Base-by-base conservation (phyloP, 1,284 basidiomycete species). In the Vanrija sp. region DNA sequence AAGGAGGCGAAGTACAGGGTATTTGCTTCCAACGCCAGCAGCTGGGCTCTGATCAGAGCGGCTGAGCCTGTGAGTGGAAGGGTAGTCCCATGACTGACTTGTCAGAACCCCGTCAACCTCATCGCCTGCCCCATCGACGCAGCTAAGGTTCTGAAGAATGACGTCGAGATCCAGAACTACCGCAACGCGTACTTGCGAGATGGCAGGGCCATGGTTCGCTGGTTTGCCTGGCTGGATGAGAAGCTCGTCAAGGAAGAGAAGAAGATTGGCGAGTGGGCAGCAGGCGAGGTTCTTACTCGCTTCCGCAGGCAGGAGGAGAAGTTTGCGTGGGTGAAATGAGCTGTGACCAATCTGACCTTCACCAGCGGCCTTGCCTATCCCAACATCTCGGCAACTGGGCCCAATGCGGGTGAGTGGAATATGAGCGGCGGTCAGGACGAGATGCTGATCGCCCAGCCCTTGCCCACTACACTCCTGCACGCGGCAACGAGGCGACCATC, bases 191-290 rank as follows among this genome's bases (percentile, higher is more conserved):
- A 98, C 74, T 75, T 92, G 7, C 82, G 93, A 44, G 95, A 98
- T 72, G 95, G 94, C 18, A 87, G 83, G 35, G 88, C 91, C n/a
- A 92, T 87, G 73, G 92, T 85, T 22, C 81, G 81, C 59, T 91
- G 88, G 84, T 82, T 95, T 59, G 88, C 91, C 0, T 97, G 92
- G 91, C 78, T 98, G 3, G 93, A 98, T 62, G 78, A 85, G 61
- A 85, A 87, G 72, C 78, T 98, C 20, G 69, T 78, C 20, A 80
- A 86, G 53, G 85, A 86, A 45, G 88, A 87, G 59, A 82, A 86
- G 56, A 67, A 74, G 45, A 85, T 98, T 56, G 88, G 87, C 15
- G 95, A 98, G 75, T 97, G 87, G 77, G 87, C 94, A 64, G 95
- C 93, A 4, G 89, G 85, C 0, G 87, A 86, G 71, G 82, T 87